Conservation (phyloP, 768 basidiomycete genomes). For the Pisolithus microcarpus region DNA sequence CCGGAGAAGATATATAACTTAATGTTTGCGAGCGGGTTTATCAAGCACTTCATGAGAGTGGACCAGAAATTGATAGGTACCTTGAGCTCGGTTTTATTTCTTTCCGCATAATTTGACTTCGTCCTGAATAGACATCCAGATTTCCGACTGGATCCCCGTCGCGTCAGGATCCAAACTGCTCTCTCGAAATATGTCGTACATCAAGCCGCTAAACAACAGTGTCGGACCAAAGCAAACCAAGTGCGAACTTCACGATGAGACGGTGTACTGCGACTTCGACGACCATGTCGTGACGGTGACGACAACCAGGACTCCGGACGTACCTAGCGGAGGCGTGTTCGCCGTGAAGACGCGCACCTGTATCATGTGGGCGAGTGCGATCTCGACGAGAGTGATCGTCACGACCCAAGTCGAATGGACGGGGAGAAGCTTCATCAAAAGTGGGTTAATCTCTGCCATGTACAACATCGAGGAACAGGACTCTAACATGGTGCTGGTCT, state of each 20-base stretch:
- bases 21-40: conserved; percentile 93
- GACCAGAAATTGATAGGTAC: conserved; percentile 83
- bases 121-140: conserved; percentile 69
- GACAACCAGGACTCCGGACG: conserved; percentile 89
- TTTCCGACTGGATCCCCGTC: conserved; percentile 86
- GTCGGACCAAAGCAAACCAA: conserved; percentile 94
- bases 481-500: conserved; percentile 1
- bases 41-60: conserved; percentile 88
- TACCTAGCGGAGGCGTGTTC: conserved; percentile 90
- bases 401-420: conserved; percentile 95
- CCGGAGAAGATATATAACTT: conserved; percentile 95
- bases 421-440: conserved; percentile 93
- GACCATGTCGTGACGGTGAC: conserved; percentile 78
- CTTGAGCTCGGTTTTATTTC: conserved; percentile 20
- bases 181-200: conserved; percentile 88
- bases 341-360: conserved; percentile 92
- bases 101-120: not conserved
- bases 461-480: not conserved
- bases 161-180: conserved; percentile 59
- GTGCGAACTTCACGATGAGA: conserved; percentile 91
- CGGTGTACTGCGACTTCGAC: conserved; percentile 72
- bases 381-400: conserved; percentile 73
- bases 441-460: conserved; percentile 33
- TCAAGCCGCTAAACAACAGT: conserved; percentile 82
- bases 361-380: conserved; percentile 84